Conservation (phyloP, 1,139 yeast species). For the Debaryomycetaceae sp. region DNA sequence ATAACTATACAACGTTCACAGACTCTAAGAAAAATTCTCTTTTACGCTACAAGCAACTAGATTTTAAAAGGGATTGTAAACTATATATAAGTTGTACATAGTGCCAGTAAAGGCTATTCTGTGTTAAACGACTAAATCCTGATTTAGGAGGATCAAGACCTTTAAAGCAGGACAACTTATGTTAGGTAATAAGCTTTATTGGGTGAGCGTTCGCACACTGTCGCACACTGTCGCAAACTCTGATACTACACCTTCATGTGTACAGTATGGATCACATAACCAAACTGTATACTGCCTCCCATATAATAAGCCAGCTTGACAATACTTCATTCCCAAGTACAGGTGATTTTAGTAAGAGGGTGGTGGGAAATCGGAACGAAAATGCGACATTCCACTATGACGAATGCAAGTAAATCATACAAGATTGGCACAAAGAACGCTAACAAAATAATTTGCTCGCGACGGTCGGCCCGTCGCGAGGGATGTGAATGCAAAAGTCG, state of each 20-base stretch:
- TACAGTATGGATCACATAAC: neutral
- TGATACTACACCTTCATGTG: too few species aligned
- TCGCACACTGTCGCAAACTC: too few species aligned
- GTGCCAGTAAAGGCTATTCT: neutral
- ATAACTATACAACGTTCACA: slow-evolving; percentile 5
- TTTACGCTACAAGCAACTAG: slow-evolving; percentile 12
- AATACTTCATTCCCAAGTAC: neutral
- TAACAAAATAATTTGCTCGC: neutral
- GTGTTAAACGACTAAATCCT: slow-evolving; percentile 1
- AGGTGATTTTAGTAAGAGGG: neutral
- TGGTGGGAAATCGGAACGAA: neutral
- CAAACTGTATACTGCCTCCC: neutral
- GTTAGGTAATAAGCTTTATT: neutral
- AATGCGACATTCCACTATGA: neutral
- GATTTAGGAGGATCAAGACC: slow-evolving; percentile 1
- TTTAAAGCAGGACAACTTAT: neutral
- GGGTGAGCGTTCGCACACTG: neutral
- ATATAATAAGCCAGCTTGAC: neutral
- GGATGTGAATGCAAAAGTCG: too few species aligned
- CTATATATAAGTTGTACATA: neutral
- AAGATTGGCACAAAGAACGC: neutral
- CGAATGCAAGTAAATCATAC: neutral
- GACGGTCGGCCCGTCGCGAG: too few species aligned
- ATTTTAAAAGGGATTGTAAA: slow-evolving; percentile 6
- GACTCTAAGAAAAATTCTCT: slow-evolving; percentile 10